Conservation (phyloP, 805 yeast genomes). For the Lachancea waltii region DNA sequence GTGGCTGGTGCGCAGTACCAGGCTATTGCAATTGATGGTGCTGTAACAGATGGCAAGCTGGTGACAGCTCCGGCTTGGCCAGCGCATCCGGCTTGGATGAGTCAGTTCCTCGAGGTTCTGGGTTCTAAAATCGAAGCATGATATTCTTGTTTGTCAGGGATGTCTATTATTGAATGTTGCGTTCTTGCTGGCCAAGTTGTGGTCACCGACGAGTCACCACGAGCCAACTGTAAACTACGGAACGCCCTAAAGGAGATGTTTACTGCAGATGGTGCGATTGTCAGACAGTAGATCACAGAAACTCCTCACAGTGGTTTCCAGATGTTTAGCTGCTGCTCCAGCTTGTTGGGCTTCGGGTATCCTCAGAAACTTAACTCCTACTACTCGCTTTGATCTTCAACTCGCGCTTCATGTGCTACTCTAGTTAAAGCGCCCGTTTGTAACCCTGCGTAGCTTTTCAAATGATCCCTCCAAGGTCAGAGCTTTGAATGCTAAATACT, state of each 20-base stretch:
- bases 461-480: too few relatives aligned
- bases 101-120: conserved; percentile 4
- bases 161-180: not conserved
- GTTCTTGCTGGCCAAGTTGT: not conserved
- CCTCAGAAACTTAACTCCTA: too few relatives aligned
- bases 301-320: too few relatives aligned
- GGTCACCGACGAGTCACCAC: not conserved
- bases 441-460: too few relatives aligned
- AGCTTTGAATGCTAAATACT: too few relatives aligned
- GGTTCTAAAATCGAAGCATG: conserved; percentile 5
- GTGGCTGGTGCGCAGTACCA: conserved; percentile 3
- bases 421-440: too few relatives aligned
- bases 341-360: too few relatives aligned
- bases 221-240: not conserved
- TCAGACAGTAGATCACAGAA: not conserved
- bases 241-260: not conserved
- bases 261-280: not conserved
- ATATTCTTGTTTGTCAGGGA: not conserved
- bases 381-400: too few relatives aligned
- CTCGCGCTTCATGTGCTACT: too few relatives aligned
- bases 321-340: too few relatives aligned
- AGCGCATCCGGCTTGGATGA: conserved; percentile 6
- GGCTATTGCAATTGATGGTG: conserved; percentile 5
- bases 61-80: conserved; percentile 8
- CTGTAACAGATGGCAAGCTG: conserved; percentile 5